phyloP scores from a whole-genome alignment of 495 filamentous ascomycete genomes.

The Neurospora pannonica region DNA sequence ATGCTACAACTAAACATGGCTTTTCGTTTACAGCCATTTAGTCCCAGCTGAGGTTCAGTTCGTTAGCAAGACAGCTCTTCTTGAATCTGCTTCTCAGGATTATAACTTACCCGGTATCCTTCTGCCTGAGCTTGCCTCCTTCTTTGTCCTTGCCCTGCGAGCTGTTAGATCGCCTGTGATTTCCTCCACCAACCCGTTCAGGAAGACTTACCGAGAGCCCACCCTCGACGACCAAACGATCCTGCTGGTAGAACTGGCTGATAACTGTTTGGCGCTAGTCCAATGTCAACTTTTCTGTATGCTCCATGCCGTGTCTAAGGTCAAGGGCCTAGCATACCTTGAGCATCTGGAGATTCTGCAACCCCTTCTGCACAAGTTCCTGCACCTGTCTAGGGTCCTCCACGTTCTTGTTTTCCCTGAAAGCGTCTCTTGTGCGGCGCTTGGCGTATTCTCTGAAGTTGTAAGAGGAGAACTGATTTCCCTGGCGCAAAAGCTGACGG shows the following conservation, averaged over 20 bases:
- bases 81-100: not conserved
- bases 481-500: slow-evolving; percentile 81
- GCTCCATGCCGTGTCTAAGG: not conserved
- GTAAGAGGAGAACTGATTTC: slow-evolving; percentile 80
- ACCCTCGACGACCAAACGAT: slow-evolving; percentile 88
- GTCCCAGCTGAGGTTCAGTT: not conserved
- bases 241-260: slow-evolving; percentile 89
- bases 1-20: not conserved
- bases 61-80: not conserved
- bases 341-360: slow-evolving; percentile 80
- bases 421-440: slow-evolving; percentile 78
- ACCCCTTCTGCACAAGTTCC: slow-evolving; percentile 77
- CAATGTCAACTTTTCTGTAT: not conserved
- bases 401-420: slow-evolving; percentile 63
- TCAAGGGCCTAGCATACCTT: slow-evolving; percentile 54
- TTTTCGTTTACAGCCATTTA: not conserved
- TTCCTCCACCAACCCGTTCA: not conserved
- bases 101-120: slow-evolving; percentile 22
- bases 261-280: slow-evolving; percentile 84
- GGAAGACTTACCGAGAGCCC: slow-evolving; percentile 44
- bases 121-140: slow-evolving; percentile 38
- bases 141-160: slow-evolving; percentile 66
- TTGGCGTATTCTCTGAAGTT: slow-evolving; percentile 97
- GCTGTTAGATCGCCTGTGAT: slow-evolving; percentile 5
- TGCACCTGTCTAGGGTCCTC: slow-evolving; percentile 69